Evolutionary conservation across 352 stramenopile genomes (phyloP).

Genomic region (Phytophthora pinifolia): DNA sequence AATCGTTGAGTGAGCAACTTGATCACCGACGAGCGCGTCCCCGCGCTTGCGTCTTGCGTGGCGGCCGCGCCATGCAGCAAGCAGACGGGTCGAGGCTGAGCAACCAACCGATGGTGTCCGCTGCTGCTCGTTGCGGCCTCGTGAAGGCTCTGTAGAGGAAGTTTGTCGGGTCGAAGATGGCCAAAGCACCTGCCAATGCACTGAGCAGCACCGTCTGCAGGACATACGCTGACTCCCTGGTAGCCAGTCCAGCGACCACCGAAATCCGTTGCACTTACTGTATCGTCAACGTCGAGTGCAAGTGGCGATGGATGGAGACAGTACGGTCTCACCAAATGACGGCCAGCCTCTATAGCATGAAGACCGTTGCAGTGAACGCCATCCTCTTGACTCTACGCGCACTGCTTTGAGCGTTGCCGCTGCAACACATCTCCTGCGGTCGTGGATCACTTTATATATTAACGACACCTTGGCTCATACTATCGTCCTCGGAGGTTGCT

Average conservation of each 20-base stretch:
- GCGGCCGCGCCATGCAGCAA: constrained; percentile 12
- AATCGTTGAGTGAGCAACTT: constrained; percentile 14
- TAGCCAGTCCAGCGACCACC: too few species aligned
- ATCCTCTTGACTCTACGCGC: too few species aligned
- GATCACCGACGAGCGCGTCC: constrained; percentile 1
- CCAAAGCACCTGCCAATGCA: constrained; percentile 7
- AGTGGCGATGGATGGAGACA: too few species aligned
- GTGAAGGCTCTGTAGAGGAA: constrained; percentile 17
- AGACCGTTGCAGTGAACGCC: too few species aligned
- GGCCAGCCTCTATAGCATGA: too few species aligned
- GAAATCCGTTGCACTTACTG: too few species aligned
- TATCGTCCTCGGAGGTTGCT: constrained; percentile 3
- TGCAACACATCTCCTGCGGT: too few species aligned
- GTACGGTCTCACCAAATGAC: too few species aligned
- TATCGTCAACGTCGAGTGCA: too few species aligned
- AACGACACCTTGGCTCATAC: constrained; percentile 8
- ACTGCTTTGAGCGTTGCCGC: too few species aligned
- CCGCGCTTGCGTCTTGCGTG: constrained; percentile 16
- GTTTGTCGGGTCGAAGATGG: neutral
- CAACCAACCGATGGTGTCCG: constrained; percentile 16
- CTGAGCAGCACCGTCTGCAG: constrained; percentile 11
- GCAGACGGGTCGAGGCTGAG: constrained; percentile 15
- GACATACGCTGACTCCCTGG: too few species aligned
- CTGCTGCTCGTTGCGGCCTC: constrained; percentile 5
- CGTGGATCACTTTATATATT: too few species aligned